Evolutionary conservation across 1,284 basidiomycete genomes (phyloP), one percentile per base, ranked within the genome.

Genomic region (Pholiota adiposa): DNA sequence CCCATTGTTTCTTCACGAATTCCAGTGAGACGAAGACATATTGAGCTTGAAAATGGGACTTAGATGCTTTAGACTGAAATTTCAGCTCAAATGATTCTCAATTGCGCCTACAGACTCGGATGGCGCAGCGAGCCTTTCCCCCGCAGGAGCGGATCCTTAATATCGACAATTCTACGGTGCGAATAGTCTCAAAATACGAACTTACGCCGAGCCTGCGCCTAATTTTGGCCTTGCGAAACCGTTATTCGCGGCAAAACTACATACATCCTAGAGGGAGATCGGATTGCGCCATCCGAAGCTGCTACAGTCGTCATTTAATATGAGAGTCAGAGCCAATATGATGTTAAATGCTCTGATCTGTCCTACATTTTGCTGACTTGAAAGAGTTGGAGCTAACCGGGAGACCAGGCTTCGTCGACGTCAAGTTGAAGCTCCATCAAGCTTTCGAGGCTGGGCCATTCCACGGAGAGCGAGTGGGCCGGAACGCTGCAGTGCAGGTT

Each of bases 281-380:
- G 31, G 54, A 55, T 55, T 55, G 54, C 54, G 54, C 43, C 54
- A 55, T 55, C 40, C 29, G 16, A 25, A 55, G 46, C 44, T 23
- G 31, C 14, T 14, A n/a, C 29, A 19, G 40, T 46, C 33, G 53
- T 43, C 53, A 46, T 44, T 11, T 27, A 33, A 2, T 33, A 44
- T 46, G 29, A 44, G 12, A 14, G 38, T 27, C 52, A 34, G 4
- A 21, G 23, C 19, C 8, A 33, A 51, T 11, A 12, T 27, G 23
- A 18, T 29, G 4, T 34, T 7, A 21, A 4, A 44, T 18, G 21
- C 4, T 16, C 27, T 34, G 3, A 31, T 21, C 11, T 34, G 21
- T 14, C 6, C 43, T 34, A 21, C 29, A 33, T 12, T 43, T 31
- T n/a, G 12, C 41, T 25, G 25, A 25, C 4, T 21, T 36, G 36